These are phyloP conservation scores for Crithidia thermophila DNA, from an alignment of 208 protist species.

Conservation along the genomic window DNA sequence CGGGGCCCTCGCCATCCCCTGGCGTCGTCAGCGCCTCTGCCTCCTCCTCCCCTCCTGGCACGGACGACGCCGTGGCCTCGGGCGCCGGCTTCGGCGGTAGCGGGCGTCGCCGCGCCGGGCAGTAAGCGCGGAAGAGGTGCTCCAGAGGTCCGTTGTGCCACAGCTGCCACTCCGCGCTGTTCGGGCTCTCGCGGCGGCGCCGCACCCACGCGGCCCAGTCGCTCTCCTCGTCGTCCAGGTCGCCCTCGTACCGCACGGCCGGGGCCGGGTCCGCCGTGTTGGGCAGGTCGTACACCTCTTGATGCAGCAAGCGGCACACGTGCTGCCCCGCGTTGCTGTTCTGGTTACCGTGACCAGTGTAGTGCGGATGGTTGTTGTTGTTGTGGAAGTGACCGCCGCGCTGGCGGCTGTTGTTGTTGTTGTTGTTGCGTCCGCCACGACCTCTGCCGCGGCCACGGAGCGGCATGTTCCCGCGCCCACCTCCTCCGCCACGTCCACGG, in stretches of 20 bases:
- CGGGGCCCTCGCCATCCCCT: not conserved
- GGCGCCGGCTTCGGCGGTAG: slow-evolving; percentile 14
- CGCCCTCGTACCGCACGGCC: slow-evolving; percentile 38
- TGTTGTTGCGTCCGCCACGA: not conserved
- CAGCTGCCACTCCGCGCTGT: slow-evolving; percentile 85
- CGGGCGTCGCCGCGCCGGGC: slow-evolving; percentile 38
- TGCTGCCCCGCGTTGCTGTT: not conserved
- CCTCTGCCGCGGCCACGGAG: not conserved
- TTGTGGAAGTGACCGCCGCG: not conserved
- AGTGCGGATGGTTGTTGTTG: not conserved
- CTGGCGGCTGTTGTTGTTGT: not conserved
- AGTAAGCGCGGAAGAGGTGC: slow-evolving; percentile 58
- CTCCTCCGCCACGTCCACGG: not conserved
- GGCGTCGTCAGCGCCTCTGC: too few relatives aligned
- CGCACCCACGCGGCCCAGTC: slow-evolving; percentile 67
- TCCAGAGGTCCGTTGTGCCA: slow-evolving; percentile 75
- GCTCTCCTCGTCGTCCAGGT: slow-evolving; percentile 43
- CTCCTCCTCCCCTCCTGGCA: not conserved
- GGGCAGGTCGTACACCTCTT: slow-evolving; percentile 62
- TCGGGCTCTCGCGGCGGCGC: slow-evolving; percentile 62
- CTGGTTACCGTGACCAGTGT: too few relatives aligned
- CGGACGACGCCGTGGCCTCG: not conserved
- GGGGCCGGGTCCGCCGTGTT: slow-evolving; percentile 37
- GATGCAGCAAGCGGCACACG: slow-evolving; percentile 52
- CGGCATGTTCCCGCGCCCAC: too few relatives aligned